Evolutionary conservation across 1,284 basidiomycete species (phyloP), one percentile per base, ranked within the genome.

Genomic region (Inonotus obliquus): DNA sequence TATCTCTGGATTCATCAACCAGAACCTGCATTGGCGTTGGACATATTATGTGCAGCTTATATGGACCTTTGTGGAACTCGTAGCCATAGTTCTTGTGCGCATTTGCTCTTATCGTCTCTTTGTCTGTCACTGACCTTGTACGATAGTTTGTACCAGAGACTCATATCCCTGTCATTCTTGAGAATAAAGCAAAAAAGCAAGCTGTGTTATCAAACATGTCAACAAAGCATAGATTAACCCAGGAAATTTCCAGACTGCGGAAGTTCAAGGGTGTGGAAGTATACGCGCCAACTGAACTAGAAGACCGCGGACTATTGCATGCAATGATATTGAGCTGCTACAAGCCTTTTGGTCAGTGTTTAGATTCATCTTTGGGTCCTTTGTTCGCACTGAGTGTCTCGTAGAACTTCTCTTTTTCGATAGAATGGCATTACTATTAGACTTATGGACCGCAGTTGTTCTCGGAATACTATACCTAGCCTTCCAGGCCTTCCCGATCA

Each of bases 391-490:
- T 66, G 23, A 56, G 9, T 2, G 11, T 6, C 54, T 32, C 48
- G 23, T 69, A 92, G 88, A 90, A 69, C 77, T 94, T 2, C 71
- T 92, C 2, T 45, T 82, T 0, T 82, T 79, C 45, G 91, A 94
- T 66, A 79, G 82, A 23, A 94, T 94, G 91, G 87, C 87, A 0
- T 76, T 92, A 2, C 73, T 88, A 5, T 76, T 94, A 69, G 83
- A 81, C 69, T 74, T 76, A 55, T 88, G 80, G 82, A 79, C 75
- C 55, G 78, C 88, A 0, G 72, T 90, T 14, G 75, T 92, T 23
- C 82, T 93, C 7, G 90, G 89, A 0, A 83, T 93, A 53, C 76
- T 92, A 0, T 93, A 93, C 71, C 79, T 90, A 2, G 81, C 85
- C 13, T 91, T 92, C 72, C 80, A 86, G 65, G 85, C 84, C 0